Base-by-base conservation (phyloP, 148 eudicot genomes). In the Tetragonia tetragonoides region DNA sequence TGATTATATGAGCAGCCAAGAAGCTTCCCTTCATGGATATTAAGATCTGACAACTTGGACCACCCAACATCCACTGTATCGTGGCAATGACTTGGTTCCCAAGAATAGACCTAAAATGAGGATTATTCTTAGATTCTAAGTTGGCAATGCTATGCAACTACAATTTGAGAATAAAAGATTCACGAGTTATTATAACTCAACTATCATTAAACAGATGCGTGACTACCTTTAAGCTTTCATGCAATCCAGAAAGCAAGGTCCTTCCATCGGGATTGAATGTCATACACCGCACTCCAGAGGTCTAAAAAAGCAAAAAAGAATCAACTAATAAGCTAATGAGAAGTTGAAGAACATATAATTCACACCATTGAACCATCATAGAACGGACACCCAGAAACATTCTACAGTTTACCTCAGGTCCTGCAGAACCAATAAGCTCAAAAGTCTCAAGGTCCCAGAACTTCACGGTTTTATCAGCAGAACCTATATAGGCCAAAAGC, bases 381-480 rank as follows among this genome's bases (percentile, higher is more conserved):
- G 69, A 66, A 72, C 46, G 54, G 47, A 42, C 40, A 72, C 49
- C 75, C 38, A 69, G 72, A 75, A 24, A 47, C 77, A 51, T 73
- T 42, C 23, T 63, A 38, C 68, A 80, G n/a, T 68, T 82, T 79
- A 93, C 99, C 99, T 95, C 99, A 41, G 99, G 93, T 70, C 97
- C 97, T 83, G 99, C 86, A 15, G 97, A 90, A 70, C 99, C 99
- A 79, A 93, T 95, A 61, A 91, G 97, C 86, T 95, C 99, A 87
- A 95, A 95, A 66, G 99, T 93, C 83, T 95, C 99, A 78, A 95
- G 97, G 82, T 95, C 99, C 97, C 97, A 95, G 79, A 93, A 95
- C 81, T 93, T 95, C 63, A 95, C 99, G 42, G 99, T 95, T 84
- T 83, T 88, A 75, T 93, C 97, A 80, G 97, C 90, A 49, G 97